Base-by-base conservation (phyloP, 2,329 filamentous ascomycete genomes). In the Xylariales sp. region DNA sequence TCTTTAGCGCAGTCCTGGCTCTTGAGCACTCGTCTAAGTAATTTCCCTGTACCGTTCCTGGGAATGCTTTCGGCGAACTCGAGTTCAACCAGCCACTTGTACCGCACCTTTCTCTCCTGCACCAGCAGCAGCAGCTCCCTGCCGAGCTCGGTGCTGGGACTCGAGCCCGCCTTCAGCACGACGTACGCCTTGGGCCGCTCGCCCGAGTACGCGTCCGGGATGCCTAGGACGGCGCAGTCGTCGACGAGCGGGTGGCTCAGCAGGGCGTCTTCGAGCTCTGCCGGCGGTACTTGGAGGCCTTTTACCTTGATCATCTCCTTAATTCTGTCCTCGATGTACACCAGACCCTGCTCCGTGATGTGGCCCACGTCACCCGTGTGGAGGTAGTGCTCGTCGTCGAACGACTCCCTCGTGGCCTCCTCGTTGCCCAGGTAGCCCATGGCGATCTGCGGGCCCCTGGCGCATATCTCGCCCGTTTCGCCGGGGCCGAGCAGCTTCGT, bases 121-220 rank as follows among this genome's bases (percentile, higher is more conserved):
- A 78, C 67, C 55, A 70, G 76, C 14, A 57, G 49, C 18, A 72
- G 54, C 16, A 78, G 49, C 20, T 16, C n/a, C n/a, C 18, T 18
- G 4, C 20, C 34, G 1, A 38, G 11, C 1, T 25, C 15, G 2
- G 18, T 21, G 13, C 21, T 39, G 5, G 37, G 37, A 12, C 16
- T 15, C 8, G 20, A 4, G 4, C 37, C 38, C 18, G 7, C 15
- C 38, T 69, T 69, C 33, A 61, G 56, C n/a, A 78, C 69, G n/a
- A 81, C 63, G 50, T 81, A 83, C 8, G 78, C 78, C 25, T 76
- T 66, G 15, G 78, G 77, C n/a, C 65, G 56, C 51, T 82, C 78
- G 36, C 77, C 74, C 28, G 69, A 67, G 21, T 72, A 70, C 6
- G 73, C 60, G 32, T 50, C 55, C 4, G 56, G 61, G 6, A 78